Evolutionary conservation across 192 early-diverging fungal species (phyloP), one percentile per base, ranked within the genome.

Genomic region (Entophlyctis luteolus): DNA sequence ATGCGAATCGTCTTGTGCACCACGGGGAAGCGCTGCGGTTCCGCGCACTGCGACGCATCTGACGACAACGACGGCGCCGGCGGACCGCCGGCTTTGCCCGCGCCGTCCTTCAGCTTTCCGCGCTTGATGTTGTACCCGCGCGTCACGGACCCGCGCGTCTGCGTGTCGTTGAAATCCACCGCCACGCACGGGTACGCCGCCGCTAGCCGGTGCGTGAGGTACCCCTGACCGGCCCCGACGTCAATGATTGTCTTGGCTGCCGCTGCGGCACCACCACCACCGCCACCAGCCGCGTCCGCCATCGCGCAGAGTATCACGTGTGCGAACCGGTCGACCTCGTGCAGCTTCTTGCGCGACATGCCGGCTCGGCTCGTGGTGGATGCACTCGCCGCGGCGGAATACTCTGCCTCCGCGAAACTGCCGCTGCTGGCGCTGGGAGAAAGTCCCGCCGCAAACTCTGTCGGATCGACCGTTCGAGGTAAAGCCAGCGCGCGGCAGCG

Each of bases 151-250:
- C 66, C 72, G 56, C 45, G 53, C 1, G 72, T 74, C 56, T 68
- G 65, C 22, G 62, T 68, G 32, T 59, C 33, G 59, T 72, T 55
- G 32, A 65, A 76, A 46, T 76, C 75, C 25, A 76, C 48, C 32
- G 67, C 75, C 3, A 76, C 55, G 31, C 72, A 62, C 10, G 70
- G 70, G 45, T 29, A 56, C 20, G 60, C 50, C 29, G 65, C 32
- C 10, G 65, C 18, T 4, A 76, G 48, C 29, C 59, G 54, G 32
- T 72, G 67, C 20, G 75, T 72, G 57, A 76, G 59, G 52, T 76
- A 72, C 14, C 75, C 75, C 42, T 68, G 70, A 6, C 75, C 75
- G 32, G 75, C 68, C 16, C 75, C 75, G 35, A 76, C 54, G 46
- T 76, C 75, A 23, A 76, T 54, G 10, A 48, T 50, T 56, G 34